phyloP scores from a whole-genome alignment of 768 basidiomycete genomes.

The Pluteus cervinus region DNA sequence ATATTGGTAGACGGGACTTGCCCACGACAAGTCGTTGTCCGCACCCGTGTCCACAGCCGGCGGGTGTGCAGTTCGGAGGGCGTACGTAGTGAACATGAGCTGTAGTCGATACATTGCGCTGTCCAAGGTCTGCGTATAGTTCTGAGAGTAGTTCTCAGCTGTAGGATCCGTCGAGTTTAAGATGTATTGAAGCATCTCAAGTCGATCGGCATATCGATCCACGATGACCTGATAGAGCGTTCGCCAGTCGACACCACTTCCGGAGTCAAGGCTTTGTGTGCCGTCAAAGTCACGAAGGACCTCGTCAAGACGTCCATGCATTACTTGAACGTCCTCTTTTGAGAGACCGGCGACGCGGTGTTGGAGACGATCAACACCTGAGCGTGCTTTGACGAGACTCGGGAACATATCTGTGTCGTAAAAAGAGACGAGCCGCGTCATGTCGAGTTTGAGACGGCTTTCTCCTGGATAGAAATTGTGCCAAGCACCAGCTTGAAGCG shows the following conservation, averaged over 20 bases:
- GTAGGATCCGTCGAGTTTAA: slow-evolving; percentile 18
- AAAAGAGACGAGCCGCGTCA: slow-evolving; percentile 34
- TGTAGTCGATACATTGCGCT: slow-evolving; percentile 21
- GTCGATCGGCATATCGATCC: slow-evolving; percentile 33
- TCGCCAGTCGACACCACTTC: slow-evolving; percentile 38
- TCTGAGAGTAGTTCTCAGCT: slow-evolving; percentile 3
- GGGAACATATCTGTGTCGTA: slow-evolving; percentile 34
- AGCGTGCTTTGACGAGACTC: slow-evolving; percentile 25
- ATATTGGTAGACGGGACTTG: slow-evolving; percentile 23
- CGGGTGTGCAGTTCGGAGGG: slow-evolving; percentile 16
- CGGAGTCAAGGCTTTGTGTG: no score
- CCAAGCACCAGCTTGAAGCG: slow-evolving; percentile 4
- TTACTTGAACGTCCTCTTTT: slow-evolving; percentile 15
- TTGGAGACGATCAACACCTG: slow-evolving; percentile 23
- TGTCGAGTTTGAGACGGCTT: slow-evolving; percentile 35
- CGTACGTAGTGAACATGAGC: slow-evolving; percentile 26
- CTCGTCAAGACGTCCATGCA: slow-evolving; percentile 19
- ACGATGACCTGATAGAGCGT: slow-evolving; percentile 29
- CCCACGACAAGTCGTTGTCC: slow-evolving; percentile 21
- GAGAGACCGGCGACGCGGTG: slow-evolving; percentile 29
- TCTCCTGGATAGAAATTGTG: slow-evolving; percentile 33
- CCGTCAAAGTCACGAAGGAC: no score
- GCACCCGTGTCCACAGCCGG: slow-evolving; percentile 1
- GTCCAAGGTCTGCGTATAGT: slow-evolving; percentile 9
- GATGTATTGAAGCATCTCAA: slow-evolving; percentile 32